Evolutionary conservation across 805 yeast species (phyloP), one percentile per base, ranked within the genome.

Genomic region (Babjeviella inositovora): DNA sequence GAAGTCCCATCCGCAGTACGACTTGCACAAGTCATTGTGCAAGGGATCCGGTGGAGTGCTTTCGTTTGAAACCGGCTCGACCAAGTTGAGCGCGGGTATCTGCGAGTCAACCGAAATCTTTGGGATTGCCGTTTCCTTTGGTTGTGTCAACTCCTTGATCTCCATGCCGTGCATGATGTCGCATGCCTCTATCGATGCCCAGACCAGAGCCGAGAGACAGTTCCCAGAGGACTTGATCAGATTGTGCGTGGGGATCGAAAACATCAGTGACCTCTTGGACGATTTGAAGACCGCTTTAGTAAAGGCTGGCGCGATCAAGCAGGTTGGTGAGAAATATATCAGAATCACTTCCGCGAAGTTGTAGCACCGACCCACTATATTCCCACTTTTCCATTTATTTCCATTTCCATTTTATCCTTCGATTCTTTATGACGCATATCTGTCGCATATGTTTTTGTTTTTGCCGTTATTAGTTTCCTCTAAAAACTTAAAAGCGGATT

Each of bases 161-260:
- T 81, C 94, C 18, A 66, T 85, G 72, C 97, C 97, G 9, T 81
- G 96, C 47, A 67, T 68, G 47, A 85, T 85, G 96, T 80, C 94
- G 5, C 97, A 85, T 43, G 96, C 96, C n/a, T 75, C 94, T 3
- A 85, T 85, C 31, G 94, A 84, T 36, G 75, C 84, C 13, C 69
- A 79, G 40, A 72, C 81, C 4, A 70, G 96, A 47, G 72, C 71
- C 23, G 92, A 77, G 45, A 70, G 97, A 45, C 82, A 72, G 21
- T 71, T 85, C 51, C 94, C 95, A 2, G 96, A 85, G 47, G 96
- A 87, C 43, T 58, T 85, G 40, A 70, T 85, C 35, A 63, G 97
- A 39, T 60, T 85, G 26, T 85, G 95, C 44, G 73, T 85, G 24
- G 97, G 97, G 28, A 85, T 85, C 31, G 97, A 85, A 44, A 70